Conservation (phyloP, 345 rosid species). For the Murraya paniculata region DNA sequence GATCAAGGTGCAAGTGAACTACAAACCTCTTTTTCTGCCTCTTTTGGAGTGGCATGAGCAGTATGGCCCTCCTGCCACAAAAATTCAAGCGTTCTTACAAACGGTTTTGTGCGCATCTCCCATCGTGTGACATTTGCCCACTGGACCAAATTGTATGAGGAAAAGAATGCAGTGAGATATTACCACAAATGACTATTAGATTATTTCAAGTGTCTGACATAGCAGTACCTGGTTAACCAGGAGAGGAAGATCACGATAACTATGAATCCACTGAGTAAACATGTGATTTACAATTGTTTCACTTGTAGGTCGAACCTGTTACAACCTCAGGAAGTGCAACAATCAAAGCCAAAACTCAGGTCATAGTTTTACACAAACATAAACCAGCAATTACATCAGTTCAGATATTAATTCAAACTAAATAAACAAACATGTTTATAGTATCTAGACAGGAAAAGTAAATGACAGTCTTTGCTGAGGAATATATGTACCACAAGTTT, state of each 20-base stretch:
- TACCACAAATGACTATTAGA: background rate
- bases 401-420: background rate
- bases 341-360: conserved; percentile 73
- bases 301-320: conserved; percentile 97
- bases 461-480: background rate
- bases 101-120: conserved; percentile 95
- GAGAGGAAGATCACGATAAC: conserved; percentile 93
- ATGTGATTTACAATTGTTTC: conserved; percentile 95
- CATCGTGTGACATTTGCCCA: conserved; percentile 98
- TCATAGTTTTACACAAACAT: conserved; percentile 26
- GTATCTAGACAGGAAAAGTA: conserved; percentile 8
- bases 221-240: conserved; percentile 79
- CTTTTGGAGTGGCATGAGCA: conserved; percentile 83
- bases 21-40: conserved; percentile 89
- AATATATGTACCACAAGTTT: conserved; percentile 80
- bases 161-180: background rate
- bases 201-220: background rate
- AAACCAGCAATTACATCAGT: conserved; percentile 14
- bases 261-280: conserved; percentile 98
- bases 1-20: conserved; percentile 17
- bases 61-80: conserved; percentile 99
- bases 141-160: conserved; percentile 26
- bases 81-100: conserved; percentile 94
- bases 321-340: conserved; percentile 72
- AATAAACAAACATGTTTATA: background rate